These are phyloP conservation scores for Verbena officinalis DNA, from an alignment of 257 asterid species.

Conservation along the genomic window DNA sequence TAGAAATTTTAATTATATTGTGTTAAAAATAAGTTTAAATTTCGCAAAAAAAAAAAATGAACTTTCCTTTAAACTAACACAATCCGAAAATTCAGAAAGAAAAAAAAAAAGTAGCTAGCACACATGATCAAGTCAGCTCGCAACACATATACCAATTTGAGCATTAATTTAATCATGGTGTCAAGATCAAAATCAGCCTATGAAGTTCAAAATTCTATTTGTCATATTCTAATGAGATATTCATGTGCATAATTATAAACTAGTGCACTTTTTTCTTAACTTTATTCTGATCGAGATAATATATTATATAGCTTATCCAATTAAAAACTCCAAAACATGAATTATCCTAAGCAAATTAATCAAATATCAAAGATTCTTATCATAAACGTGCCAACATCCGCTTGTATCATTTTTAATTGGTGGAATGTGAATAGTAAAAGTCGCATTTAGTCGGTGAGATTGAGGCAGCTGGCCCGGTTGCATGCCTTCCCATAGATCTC, in stretches of 20 bases:
- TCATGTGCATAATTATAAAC: constrained; percentile 22
- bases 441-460: constrained; percentile 44
- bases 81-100: no score
- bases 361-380: constrained; percentile 44
- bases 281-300: constrained; percentile 22
- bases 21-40: no score
- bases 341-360: neutral
- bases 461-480: no score
- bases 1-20: no score
- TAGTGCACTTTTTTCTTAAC: constrained; percentile 18
- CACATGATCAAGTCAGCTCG: no score
- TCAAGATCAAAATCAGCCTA: constrained; percentile 16
- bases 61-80: no score
- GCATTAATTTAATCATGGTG: constrained; percentile 8
- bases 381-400: constrained; percentile 31
- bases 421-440: constrained; percentile 27
- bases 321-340: constrained; percentile 9
- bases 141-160: no score
- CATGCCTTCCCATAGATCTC: constrained; percentile 36
- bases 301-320: constrained; percentile 8
- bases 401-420: constrained; percentile 22
- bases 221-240: constrained; percentile 18
- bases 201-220: constrained; percentile 3
- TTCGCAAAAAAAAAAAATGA: no score
- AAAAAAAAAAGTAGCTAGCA: no score